Evolutionary conservation across 441 rosid species (phyloP).

Genomic region (Rhodomyrtus psidioides): DNA sequence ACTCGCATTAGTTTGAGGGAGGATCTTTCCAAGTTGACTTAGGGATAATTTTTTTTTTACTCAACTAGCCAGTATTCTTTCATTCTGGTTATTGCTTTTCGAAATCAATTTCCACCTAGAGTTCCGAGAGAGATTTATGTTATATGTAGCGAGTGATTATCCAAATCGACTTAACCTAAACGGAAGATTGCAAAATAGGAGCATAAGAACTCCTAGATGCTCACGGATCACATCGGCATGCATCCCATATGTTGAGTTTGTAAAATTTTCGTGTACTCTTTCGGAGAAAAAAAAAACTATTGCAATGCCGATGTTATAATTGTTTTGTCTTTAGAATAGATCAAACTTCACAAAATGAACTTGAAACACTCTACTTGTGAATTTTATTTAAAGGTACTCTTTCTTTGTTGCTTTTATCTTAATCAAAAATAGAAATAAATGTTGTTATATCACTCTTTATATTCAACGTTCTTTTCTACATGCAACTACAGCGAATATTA

Average conservation of each 20-base stretch:
- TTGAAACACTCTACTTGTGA: neutral
- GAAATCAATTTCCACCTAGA: neutral
- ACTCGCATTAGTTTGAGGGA: neutral
- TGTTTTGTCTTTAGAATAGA: no score
- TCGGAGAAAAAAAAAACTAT: neutral
- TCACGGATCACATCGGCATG: neutral
- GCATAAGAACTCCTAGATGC: neutral
- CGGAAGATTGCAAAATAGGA: neutral
- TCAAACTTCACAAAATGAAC: neutral
- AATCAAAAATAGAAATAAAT: neutral
- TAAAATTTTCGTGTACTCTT: neutral
- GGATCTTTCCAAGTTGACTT: neutral
- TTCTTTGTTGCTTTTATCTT: neutral
- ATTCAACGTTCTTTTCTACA: neutral
- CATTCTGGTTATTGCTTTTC: neutral
- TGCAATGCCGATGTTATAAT: neutral
- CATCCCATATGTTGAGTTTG: neutral
- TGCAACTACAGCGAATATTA: neutral
- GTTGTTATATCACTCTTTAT: neutral
- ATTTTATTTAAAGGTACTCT: neutral
- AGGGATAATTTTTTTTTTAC: neutral
- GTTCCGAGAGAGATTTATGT: neutral
- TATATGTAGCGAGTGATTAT: neutral
- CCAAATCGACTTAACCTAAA: neutral
- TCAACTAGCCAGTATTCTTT: neutral